Evolutionary conservation across 1,139 yeast genomes (phyloP).

Genomic region (Candida dubliniensis): DNA sequence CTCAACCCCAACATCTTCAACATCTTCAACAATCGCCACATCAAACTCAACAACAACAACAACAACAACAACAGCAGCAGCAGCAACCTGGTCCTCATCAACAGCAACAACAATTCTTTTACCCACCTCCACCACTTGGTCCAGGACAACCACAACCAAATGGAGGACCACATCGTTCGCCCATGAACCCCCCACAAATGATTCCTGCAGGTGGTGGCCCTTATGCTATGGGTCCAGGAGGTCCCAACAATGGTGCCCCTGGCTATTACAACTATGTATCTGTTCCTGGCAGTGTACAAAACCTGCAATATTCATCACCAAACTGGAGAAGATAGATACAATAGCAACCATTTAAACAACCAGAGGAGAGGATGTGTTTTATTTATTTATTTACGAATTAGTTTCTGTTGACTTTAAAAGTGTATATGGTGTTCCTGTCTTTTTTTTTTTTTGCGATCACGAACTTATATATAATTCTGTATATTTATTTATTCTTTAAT

Average conservation of each 20-base stretch:
- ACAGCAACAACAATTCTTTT: conserved; percentile 16
- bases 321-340: conserved; percentile 34
- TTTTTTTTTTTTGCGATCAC: not conserved
- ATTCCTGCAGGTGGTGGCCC: conserved; percentile 20
- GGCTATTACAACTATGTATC: conserved; percentile 40
- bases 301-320: conserved; percentile 28
- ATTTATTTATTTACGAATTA: not conserved
- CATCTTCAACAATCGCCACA: conserved; percentile 14
- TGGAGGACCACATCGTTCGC: conserved; percentile 20
- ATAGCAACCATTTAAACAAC: not conserved
- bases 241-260: conserved; percentile 28
- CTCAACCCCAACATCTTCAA: conserved; percentile 19
- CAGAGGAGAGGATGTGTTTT: not conserved
- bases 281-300: conserved; percentile 29
- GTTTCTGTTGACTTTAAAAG: not conserved
- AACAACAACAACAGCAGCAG: conserved; percentile 17
- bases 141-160: conserved; percentile 17
- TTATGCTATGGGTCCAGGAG: conserved; percentile 18
- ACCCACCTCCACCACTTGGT: conserved; percentile 17
- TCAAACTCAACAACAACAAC: conserved; percentile 5
- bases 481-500: conserved; percentile 5
- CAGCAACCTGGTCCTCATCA: conserved; percentile 16
- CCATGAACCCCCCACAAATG: conserved; percentile 15
- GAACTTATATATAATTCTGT: not conserved
- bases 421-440: not conserved